A percentile compares a stretch with the other conserved stretches of the same genome.
phyloP scores from a whole-genome alignment of 2,329 filamentous ascomycete species.

The Triangularia setosa region DNA sequence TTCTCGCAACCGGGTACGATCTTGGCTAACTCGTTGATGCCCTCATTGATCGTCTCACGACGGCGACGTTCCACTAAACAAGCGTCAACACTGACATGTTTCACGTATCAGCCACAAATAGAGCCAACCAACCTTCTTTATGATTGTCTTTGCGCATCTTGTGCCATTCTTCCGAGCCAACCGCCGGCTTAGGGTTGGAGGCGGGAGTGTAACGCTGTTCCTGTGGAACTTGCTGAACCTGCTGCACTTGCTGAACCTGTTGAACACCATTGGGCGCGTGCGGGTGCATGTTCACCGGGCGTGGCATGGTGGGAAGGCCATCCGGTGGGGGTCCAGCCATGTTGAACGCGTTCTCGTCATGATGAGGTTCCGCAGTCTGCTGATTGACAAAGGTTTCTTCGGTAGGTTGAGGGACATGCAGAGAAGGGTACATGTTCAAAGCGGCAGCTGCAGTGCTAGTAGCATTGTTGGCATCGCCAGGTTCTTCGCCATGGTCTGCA shows the following conservation, averaged over 20 bases:
- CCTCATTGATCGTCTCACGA: slow-evolving; percentile 97
- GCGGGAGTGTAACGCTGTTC: slow-evolving; percentile 37
- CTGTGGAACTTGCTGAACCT: background rate
- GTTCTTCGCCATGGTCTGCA: slow-evolving; percentile 42
- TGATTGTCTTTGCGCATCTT: slow-evolving; percentile 96
- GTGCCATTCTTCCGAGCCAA: slow-evolving; percentile 98
- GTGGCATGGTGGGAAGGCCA: slow-evolving; percentile 27
- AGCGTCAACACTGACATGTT: slow-evolving; percentile 24
- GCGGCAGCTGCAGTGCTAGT: slow-evolving; percentile 59
- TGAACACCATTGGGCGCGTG: slow-evolving; percentile 40
- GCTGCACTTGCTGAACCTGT: slow-evolving; percentile 11
- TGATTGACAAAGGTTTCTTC: slow-evolving; percentile 59
- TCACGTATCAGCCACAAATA: background rate
- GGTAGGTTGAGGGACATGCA: slow-evolving; percentile 55
- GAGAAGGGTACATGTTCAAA: slow-evolving; percentile 57
- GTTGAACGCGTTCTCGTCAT: slow-evolving; percentile 34
- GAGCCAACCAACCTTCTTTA: slow-evolving; percentile 78
- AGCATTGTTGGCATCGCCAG: slow-evolving; percentile 45
- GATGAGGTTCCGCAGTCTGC: slow-evolving; percentile 35
- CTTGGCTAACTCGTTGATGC: slow-evolving; percentile 96
- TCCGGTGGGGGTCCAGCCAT: slow-evolving; percentile 36
- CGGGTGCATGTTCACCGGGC: slow-evolving; percentile 25
- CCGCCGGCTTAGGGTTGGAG: slow-evolving; percentile 64
- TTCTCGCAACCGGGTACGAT: slow-evolving; percentile 98
- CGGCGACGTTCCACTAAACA: slow-evolving; percentile 83